These are phyloP conservation scores for Venturiaceae sp. DNA, from an alignment of 2,329 filamentous ascomycete species.

Conservation along the genomic window DNA sequence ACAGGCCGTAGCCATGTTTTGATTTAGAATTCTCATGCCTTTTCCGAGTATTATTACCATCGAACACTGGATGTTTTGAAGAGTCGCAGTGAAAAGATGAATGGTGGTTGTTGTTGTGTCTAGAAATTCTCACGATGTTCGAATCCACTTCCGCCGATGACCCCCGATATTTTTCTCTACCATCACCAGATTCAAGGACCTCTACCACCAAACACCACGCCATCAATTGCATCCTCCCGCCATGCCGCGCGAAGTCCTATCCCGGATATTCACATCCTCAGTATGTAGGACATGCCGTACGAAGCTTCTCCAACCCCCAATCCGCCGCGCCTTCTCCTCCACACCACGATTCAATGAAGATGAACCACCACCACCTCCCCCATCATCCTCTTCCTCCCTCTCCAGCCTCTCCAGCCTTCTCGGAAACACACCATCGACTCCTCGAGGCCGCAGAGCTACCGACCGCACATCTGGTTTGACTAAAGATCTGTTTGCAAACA, in stretches of 20 bases:
- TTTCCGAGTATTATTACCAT: not conserved
- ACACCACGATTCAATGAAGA: constrained; percentile 12
- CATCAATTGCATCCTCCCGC: not conserved
- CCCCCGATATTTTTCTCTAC: not conserved
- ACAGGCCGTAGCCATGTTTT: not conserved
- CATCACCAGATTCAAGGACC: not conserved
- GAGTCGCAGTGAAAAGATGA: not conserved
- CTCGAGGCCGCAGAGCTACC: not conserved
- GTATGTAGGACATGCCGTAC: constrained; percentile 29
- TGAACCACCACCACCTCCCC: not conserved
- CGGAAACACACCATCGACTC: not conserved
- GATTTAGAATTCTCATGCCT: constrained; percentile 6
- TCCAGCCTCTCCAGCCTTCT: not conserved
- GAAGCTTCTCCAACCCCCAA: constrained; percentile 13
- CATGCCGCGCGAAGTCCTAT: constrained; percentile 9
- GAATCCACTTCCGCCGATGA: no score
- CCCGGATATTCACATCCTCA: constrained; percentile 22
- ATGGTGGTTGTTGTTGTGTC: not conserved
- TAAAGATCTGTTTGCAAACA: not conserved
- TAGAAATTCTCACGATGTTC: not conserved
- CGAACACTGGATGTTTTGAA: not conserved
- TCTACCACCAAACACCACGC: not conserved
- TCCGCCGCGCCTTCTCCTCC: constrained; percentile 24
- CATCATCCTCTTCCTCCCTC: not conserved
- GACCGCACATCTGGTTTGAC: not conserved